Base-by-base conservation (phyloP, 345 rosid species). In the Eucalyptus polyanthemos region DNA sequence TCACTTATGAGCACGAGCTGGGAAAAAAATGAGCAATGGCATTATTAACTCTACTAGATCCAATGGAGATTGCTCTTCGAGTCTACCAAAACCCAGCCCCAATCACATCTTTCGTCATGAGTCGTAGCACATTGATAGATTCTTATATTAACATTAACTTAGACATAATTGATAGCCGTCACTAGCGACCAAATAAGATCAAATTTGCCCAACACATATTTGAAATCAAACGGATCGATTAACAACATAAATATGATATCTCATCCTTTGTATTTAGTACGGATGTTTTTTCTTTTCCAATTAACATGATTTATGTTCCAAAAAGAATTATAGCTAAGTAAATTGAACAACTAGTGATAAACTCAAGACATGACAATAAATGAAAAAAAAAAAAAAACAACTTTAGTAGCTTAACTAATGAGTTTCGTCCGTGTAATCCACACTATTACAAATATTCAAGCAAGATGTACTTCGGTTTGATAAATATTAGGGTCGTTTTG, bases 131-230 rank as follows among this genome's bases (percentile, higher is more conserved):
- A 69, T 69, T 3, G 24, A 69, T 31, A 14, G 25, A 11, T 17
- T 6, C 13, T 0, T 0, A 34, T 34, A 19, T 5, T 0, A 72
- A 34, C 2, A 1, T 72, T 9, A 17, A 34, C 24, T 34, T 17
- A 19, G 11, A 37, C 44, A 72, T 34, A 5, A 72, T 72, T 37
- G 44, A 34, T 72, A 72, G 24, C 40, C 14, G 4, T 34, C 45
- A 10, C 44, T 37, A 9, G 4, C 14, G 4, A 72, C 44, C 25
- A 72, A 9, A 37, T 34, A 72, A 37, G 81, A 72, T 17, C 44
- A 19, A 72, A 72, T 17, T 72, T 72, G 11, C 25, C 13, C 7
- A 3, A 9, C 4, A 8, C 40, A 12, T 5, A 10, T 34, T 1
- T 34, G 44, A 11, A 37, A 31, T 72, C 25, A 7, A 34, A 72